Evolutionary conservation across 495 filamentous ascomycete genomes (phyloP).

Genomic region (Terfezia boudieri): DNA sequence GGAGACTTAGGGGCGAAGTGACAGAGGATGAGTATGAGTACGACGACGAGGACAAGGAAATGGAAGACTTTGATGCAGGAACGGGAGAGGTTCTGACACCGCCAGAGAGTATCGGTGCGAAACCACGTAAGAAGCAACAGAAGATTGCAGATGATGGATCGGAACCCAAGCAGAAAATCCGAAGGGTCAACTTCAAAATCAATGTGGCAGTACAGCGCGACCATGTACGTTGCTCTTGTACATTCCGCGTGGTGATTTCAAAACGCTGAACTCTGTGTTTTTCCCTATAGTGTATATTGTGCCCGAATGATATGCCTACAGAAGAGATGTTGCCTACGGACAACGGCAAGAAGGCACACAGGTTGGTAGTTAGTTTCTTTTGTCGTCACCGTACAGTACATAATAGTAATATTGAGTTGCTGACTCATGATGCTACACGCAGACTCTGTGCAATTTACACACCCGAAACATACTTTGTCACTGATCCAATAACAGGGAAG

Average conservation of each 20-base stretch:
- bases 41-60: conserved; percentile 49
- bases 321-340: conserved; percentile 72
- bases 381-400: not conserved
- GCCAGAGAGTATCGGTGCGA: conserved; percentile 39
- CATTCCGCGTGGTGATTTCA: conserved; percentile 15
- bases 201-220: not conserved
- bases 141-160: conserved; percentile 19
- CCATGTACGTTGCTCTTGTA: not conserved
- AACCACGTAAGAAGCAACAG: conserved; percentile 31
- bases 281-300: conserved; percentile 45
- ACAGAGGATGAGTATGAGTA: conserved; percentile 75
- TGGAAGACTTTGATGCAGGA: conserved; percentile 30
- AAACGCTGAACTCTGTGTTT: conserved; percentile 8
- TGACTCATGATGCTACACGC: conserved; percentile 1
- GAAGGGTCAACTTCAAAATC: not conserved
- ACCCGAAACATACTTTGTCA: conserved; percentile 68
- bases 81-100: conserved; percentile 53
- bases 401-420: conserved; percentile 1
- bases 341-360: conserved; percentile 68
- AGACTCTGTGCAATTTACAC: conserved; percentile 66
- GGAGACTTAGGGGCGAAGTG: conserved; percentile 74
- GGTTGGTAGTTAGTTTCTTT: conserved; percentile 17
- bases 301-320: conserved; percentile 73
- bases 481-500: conserved; percentile 37
- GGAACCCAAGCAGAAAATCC: not conserved